A percentile compares a stretch with the other conserved stretches of the same genome.
These are phyloP conservation scores for Arctium lappa DNA, from an alignment of 129 eudicot genomes.

Conservation along the genomic window DNA sequence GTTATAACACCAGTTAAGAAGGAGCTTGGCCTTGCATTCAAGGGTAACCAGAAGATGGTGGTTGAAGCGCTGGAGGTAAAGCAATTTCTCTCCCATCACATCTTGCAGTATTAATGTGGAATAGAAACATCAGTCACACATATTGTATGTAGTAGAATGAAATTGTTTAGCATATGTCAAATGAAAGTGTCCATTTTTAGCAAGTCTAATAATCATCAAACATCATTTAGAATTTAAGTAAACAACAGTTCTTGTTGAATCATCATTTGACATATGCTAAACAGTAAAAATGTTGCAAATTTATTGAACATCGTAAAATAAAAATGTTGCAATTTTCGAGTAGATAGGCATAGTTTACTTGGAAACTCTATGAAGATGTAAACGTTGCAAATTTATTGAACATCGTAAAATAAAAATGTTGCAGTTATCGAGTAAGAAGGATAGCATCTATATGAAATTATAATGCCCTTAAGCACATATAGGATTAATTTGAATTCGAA, in stretches of 20 bases:
- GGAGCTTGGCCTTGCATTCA: constrained; percentile 68
- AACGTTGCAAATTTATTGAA: neutral
- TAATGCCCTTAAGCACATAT: neutral
- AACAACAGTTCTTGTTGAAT: neutral
- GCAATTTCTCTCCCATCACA: neutral
- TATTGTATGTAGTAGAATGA: neutral
- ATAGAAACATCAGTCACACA: too few relatives aligned
- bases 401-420: neutral
- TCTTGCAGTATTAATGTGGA: neutral
- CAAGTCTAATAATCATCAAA: neutral
- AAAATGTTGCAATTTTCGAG: neutral
- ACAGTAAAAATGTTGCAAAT: neutral
- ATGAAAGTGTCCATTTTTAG: neutral
- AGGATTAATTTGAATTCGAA: neutral
- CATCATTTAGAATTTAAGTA: neutral
- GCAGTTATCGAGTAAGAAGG: neutral
- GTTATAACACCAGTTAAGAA: constrained; percentile 55
- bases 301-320: neutral
- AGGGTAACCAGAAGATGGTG: constrained; percentile 61
- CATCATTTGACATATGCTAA: neutral
- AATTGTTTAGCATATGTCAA: neutral
- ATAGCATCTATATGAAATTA: neutral
- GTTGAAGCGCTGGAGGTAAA: constrained; percentile 63
- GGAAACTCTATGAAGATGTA: neutral
- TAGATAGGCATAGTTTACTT: neutral